Evolutionary conservation across 106 monocot genomes (phyloP).

Genomic region (Amphibolis antarctica): DNA sequence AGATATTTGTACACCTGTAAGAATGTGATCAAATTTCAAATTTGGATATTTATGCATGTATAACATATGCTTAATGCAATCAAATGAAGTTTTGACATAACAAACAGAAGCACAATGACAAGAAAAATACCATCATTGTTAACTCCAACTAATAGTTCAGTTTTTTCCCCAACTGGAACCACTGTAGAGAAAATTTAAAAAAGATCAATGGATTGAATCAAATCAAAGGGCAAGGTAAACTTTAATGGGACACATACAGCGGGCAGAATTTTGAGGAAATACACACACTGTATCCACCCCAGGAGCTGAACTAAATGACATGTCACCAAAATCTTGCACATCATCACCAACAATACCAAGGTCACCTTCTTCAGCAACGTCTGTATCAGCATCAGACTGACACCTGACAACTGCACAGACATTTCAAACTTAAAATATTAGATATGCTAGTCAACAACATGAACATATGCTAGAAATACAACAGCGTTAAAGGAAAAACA

Average conservation of each 20-base stretch:
- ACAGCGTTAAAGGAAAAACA: too few relatives aligned
- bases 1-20: too few relatives aligned
- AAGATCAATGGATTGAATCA: not conserved
- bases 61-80: not conserved
- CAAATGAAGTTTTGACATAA: not conserved
- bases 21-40: too few relatives aligned
- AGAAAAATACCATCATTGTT: conserved; percentile 67
- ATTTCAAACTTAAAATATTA: not conserved
- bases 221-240: not conserved
- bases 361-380: conserved; percentile 57
- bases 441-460: not conserved
- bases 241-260: conserved; percentile 31
- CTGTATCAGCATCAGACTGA: conserved; percentile 37
- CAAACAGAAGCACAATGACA: not conserved
- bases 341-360: conserved; percentile 85
- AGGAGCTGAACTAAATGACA: conserved; percentile 51
- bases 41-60: too few relatives aligned
- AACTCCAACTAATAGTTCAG: conserved; percentile 78
- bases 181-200: conserved; percentile 32
- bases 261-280: conserved; percentile 78
- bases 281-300: conserved; percentile 70
- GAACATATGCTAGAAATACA: not conserved
- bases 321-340: conserved; percentile 62
- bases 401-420: conserved; percentile 44
- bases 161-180: conserved; percentile 76